These are phyloP conservation scores for Phialocephala sp. DNA, from an alignment of 2,329 filamentous ascomycete genomes.

Conservation along the genomic window DNA sequence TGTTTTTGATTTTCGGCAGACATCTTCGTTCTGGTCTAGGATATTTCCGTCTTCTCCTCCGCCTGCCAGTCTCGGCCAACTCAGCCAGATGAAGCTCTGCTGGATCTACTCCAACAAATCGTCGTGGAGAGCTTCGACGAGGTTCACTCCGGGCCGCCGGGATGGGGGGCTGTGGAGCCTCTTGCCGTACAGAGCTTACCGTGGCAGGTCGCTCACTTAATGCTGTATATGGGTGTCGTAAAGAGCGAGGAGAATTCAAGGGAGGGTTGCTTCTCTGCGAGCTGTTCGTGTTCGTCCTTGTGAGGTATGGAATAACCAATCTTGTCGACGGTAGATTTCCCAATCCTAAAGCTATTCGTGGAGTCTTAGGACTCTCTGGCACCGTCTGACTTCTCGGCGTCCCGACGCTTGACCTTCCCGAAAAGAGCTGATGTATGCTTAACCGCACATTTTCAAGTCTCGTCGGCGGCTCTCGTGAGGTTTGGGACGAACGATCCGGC, in stretches of 20 bases:
- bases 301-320: slow-evolving; percentile 50
- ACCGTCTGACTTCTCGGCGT: slow-evolving; percentile 24
- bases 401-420: slow-evolving; percentile 37
- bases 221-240: slow-evolving; percentile 28
- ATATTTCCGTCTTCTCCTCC: slow-evolving; percentile 45
- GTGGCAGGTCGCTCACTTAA: slow-evolving; percentile 30
- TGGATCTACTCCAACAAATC: slow-evolving; percentile 52
- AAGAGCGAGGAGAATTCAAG: slow-evolving; percentile 26
- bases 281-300: slow-evolving; percentile 47
- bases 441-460: slow-evolving; percentile 35
- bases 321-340: slow-evolving; percentile 50
- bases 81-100: slow-evolving; percentile 55
- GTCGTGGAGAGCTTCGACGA: slow-evolving; percentile 30
- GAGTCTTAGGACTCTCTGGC: slow-evolving; percentile 53
- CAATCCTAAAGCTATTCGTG: slow-evolving; percentile 47
- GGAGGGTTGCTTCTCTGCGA: slow-evolving; percentile 43
- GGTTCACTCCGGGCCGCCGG: slow-evolving; percentile 28
- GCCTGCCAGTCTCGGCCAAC: slow-evolving; percentile 50
- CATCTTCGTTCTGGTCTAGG: slow-evolving; percentile 32
- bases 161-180: slow-evolving; percentile 19
- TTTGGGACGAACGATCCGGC: slow-evolving; percentile 21
- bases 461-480: slow-evolving; percentile 25
- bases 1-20: slow-evolving; percentile 61
- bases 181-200: slow-evolving; percentile 23
- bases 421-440: slow-evolving; percentile 38